Evolutionary conservation across 179 eudicot species (phyloP), one percentile per base, ranked within the genome.

Genomic region (Silene coronaria): DNA sequence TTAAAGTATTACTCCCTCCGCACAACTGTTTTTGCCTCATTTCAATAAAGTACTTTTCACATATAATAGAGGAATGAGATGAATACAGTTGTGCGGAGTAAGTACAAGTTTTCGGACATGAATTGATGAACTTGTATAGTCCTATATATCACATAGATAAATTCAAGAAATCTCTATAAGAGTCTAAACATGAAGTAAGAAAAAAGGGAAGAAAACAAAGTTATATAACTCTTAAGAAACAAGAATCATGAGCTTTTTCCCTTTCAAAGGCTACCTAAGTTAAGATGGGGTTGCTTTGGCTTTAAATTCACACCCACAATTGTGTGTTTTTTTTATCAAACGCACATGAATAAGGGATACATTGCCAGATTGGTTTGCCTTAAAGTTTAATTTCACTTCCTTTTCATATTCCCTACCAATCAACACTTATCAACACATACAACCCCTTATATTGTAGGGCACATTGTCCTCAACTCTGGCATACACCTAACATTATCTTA

Each of bases 341-440:
- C n/a, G 81, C 87, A 84, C 87, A 82, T 84, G 87, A 76, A 80
- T 84, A 71, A 72, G 83, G 83, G 81, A 76, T 77, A 75, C 60
- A 79, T 73, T 64, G 71, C 75, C 77, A 77, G 67, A 67, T 79
- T 67, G 87, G 83, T 72, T 70, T 74, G 77, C 79, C 87, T 81
- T 81, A 58, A 81, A 81, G 76, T 58, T 7, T 53, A 21, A 74
- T 75, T 72, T 65, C 69, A 76, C 71, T 68, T 79, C 48, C 77
- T 76, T 78, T 75, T 72, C 80, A 72, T 60, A 76, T 72, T 75
- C 82, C 79, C 76, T 72, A 76, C 80, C 74, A 48, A 80, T 76
- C 69, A 13, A 17, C 36, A 51, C 22, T 62, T n/a, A 53, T 63
- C 32, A 14, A 2, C 11, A 12, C 51, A 24, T 63, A 38, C 68